Evolutionary conservation across 305 asterid species (phyloP).

Genomic region (Fraxinus paxiana): DNA sequence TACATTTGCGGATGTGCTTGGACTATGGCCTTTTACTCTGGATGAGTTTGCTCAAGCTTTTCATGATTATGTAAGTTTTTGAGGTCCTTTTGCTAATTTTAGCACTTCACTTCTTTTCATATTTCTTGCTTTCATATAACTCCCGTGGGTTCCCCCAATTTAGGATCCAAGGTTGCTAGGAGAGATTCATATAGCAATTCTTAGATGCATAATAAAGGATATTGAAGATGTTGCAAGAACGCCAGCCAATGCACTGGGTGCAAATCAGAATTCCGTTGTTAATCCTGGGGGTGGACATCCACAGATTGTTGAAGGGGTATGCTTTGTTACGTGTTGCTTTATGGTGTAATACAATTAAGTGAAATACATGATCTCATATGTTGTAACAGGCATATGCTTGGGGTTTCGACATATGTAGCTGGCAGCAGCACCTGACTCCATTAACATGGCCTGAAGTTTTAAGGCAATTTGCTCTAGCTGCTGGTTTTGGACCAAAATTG

Average conservation of each 20-base stretch:
- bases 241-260: conserved; percentile 37
- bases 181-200: conserved; percentile 78
- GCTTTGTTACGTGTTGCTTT: conserved; percentile 14
- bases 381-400: conserved; percentile 75
- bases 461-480: conserved; percentile 87
- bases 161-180: conserved; percentile 86
- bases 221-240: conserved; percentile 81
- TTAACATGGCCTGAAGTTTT: conserved; percentile 94
- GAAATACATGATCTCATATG: conserved; percentile 20
- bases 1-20: conserved; percentile 83
- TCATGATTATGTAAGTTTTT: conserved; percentile 71
- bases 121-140: conserved; percentile 21
- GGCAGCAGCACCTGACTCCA: conserved; percentile 74
- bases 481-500: conserved; percentile 85
- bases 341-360: conserved; percentile 14
- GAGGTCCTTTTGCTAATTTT: conserved; percentile 10
- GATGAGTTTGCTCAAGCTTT: conserved; percentile 82
- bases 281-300: conserved; percentile 75
- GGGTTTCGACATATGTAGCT: conserved; percentile 88
- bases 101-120: not conserved
- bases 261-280: conserved; percentile 52
- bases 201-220: conserved; percentile 66
- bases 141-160: conserved; percentile 11
- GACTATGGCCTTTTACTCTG: conserved; percentile 90
- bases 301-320: conserved; percentile 83